phyloP scores from a whole-genome alignment of 176 grass and related monocot genomes.

The Olyra latifolia region DNA sequence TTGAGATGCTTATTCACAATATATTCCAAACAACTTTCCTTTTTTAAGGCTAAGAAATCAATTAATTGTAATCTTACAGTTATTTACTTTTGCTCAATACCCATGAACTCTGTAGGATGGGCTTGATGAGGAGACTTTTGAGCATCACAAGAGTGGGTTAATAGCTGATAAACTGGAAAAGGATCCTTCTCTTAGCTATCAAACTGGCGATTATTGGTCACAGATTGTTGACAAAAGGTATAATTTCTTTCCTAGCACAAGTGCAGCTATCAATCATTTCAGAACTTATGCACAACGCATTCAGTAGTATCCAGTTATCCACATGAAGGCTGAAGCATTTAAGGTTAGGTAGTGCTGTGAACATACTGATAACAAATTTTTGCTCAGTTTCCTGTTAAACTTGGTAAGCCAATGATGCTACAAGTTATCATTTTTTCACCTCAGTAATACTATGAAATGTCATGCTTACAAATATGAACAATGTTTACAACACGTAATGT shows the following conservation, averaged over 20 bases:
- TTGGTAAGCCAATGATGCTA: not conserved
- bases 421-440: not conserved
- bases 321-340: not conserved
- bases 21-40: constrained; percentile 14
- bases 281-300: not conserved
- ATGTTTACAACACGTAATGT: not conserved
- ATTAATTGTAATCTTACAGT: constrained; percentile 6
- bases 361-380: not conserved
- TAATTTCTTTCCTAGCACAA: constrained; percentile 14
- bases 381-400: not conserved
- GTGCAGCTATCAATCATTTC: constrained; percentile 7
- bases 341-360: not conserved
- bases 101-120: constrained; percentile 43
- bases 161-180: constrained; percentile 97
- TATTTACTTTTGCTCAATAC: constrained; percentile 17
- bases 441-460: not conserved
- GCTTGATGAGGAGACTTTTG: constrained; percentile 82
- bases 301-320: not conserved
- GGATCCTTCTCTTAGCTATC: constrained; percentile 84
- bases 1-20: constrained; percentile 13
- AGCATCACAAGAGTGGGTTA: constrained; percentile 77
- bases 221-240: constrained; percentile 98
- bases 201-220: constrained; percentile 72
- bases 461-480: not conserved
- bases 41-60: constrained; percentile 19